Percentiles rank a stretch among this genome's conserved stretches.
These are phyloP conservation scores for Colletotrichum kahawae DNA, from an alignment of 2,329 filamentous ascomycete genomes.

Conservation along the genomic window DNA sequence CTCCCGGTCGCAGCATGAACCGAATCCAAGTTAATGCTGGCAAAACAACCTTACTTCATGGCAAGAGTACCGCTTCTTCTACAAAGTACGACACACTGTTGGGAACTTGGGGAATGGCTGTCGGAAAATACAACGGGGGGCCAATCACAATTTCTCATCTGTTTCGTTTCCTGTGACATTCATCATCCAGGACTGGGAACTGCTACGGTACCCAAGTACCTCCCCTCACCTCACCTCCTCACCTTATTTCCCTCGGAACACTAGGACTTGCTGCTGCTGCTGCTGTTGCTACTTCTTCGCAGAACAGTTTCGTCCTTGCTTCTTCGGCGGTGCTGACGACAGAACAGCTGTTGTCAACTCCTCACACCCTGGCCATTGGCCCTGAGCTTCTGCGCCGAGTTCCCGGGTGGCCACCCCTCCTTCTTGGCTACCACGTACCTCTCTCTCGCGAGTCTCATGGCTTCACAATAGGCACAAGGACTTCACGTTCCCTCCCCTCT, in stretches of 20 bases:
- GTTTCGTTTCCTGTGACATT: slow-evolving; percentile 11
- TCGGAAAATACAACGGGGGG: neutral
- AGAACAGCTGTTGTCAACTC: neutral
- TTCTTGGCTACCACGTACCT: neutral
- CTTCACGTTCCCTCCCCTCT: neutral
- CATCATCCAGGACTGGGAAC: neutral
- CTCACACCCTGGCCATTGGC: neutral
- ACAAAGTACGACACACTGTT: neutral
- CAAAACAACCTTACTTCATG: neutral
- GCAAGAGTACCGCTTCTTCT: neutral
- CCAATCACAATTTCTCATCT: neutral
- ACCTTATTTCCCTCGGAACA: neutral
- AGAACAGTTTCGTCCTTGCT: neutral
- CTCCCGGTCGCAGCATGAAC: neutral
- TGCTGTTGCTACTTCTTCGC: neutral
- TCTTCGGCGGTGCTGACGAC: neutral
- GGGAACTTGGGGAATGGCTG: neutral
- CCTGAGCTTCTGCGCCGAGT: neutral
- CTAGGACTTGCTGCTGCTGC: neutral
- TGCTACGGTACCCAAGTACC: neutral
- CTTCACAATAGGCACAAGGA: neutral
- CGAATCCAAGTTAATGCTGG: neutral
- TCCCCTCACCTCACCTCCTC: neutral
- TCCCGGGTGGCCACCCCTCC: neutral
- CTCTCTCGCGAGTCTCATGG: neutral